Conservation (phyloP, 75 land plant genomes). For the Cupressus sempervirens region DNA sequence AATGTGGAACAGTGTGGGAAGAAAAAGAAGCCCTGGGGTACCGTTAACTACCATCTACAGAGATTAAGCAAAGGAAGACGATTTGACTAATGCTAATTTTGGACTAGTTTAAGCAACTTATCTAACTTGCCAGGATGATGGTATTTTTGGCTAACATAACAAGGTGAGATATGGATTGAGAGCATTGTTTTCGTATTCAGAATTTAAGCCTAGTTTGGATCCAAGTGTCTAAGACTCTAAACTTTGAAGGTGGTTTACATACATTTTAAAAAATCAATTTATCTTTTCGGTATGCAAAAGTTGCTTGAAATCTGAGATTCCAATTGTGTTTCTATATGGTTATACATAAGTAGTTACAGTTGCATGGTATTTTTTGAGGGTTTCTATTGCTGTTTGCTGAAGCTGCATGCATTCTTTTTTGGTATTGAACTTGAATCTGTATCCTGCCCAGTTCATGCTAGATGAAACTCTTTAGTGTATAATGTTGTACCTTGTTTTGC, state of each 20-base stretch:
- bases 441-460: not conserved
- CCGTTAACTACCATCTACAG: conserved; percentile 47
- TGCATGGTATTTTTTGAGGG: too few species aligned
- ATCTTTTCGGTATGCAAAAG: not conserved
- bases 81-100: not conserved
- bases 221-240: not conserved
- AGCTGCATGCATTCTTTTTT: not conserved
- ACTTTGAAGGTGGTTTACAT: not conserved
- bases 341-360: not conserved
- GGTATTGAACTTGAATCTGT: not conserved
- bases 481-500: not conserved
- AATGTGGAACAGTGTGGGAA: conserved; percentile 24
- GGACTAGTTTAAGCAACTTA: not conserved
- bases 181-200: not conserved
- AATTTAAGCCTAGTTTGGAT: not conserved
- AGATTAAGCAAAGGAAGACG: conserved; percentile 38
- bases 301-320: not conserved
- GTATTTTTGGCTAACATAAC: not conserved
- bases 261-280: not conserved
- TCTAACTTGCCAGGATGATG: not conserved
- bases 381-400: not conserved
- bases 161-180: not conserved
- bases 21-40: conserved; percentile 22
- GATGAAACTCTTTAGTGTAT: not conserved
- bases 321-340: not conserved